These are phyloP conservation scores for Penicillium sp. DNA, from an alignment of 2,329 filamentous ascomycete genomes.

Conservation along the genomic window DNA sequence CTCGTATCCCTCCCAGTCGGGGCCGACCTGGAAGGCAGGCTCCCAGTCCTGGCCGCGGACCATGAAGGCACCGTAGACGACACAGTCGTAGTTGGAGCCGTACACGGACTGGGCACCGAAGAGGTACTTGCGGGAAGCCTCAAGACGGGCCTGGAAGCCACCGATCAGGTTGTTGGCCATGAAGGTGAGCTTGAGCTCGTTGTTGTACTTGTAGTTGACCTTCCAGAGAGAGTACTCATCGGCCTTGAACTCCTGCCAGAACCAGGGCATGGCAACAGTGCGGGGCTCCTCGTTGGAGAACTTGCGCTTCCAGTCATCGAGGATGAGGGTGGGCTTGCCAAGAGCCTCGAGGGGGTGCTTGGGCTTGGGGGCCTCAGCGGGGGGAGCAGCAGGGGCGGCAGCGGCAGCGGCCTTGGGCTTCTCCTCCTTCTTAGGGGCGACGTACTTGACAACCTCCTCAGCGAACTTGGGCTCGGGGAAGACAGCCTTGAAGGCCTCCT, in stretches of 20 bases:
- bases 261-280: conserved; percentile 84
- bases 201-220: conserved; percentile 98
- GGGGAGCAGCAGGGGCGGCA: conserved; percentile 57
- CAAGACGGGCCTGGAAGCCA: conserved; percentile 96
- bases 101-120: conserved; percentile 91
- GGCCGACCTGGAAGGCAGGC: conserved; percentile 91
- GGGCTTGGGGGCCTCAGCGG: conserved; percentile 73
- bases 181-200: conserved; percentile 95
- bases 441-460: conserved; percentile 75
- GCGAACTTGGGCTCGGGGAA: conserved; percentile 74
- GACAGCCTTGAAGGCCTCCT: conserved; percentile 84
- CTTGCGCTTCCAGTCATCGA: conserved; percentile 98
- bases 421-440: conserved; percentile 71
- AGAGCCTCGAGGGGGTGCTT: conserved; percentile 95
- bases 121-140: conserved; percentile 96
- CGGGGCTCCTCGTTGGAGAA: conserved; percentile 95
- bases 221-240: conserved; percentile 96
- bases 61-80: conserved; percentile 92
- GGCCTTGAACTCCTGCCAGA: conserved; percentile 95
- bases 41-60: conserved; percentile 79
- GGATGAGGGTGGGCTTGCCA: conserved; percentile 73
- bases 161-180: conserved; percentile 98
- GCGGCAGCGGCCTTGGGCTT: conserved; percentile 63
- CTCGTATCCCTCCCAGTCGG: conserved; percentile 93
- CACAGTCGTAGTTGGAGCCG: conserved; percentile 81